Evolutionary conservation across 2,329 filamentous ascomycete species (phyloP), one percentile per base, ranked within the genome.

Genomic region (Aspergillus ibericus): DNA sequence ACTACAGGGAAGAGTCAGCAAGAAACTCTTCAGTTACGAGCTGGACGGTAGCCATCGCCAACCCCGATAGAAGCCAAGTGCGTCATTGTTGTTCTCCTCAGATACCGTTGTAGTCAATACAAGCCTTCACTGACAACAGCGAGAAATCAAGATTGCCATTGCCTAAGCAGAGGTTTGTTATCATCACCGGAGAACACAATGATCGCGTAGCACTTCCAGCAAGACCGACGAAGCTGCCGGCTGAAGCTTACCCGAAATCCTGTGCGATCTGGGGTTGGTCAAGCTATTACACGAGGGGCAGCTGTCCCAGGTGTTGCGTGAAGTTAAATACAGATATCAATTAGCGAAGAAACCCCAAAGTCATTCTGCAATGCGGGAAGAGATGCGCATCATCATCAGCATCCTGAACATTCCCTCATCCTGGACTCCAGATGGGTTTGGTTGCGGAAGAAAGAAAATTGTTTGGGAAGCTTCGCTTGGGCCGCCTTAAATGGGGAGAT

Each of bases 41-140:
- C 25, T 36, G 55, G 38, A 35, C 38, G n/a, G 46, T 36, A 53
- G 36, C 51, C 22, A 42, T 34, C 36, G 32, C 35, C 25, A 47
- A 35, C 13, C 42, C 35, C 35, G 54, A 57, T 63, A 57, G 63
- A 58, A 56, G 47, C 60, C 42, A 44, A 53, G 46, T 56, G 25
- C 48, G 50, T 59, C 55, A 52, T 53, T 64, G 40, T 54, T 59
- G 60, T 70, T 76, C 81, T 81, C 83, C 84, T 95, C 91, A 95
- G 91, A 95, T 95, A 95, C 91, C 91, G 91, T 95, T 93, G 90
- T 95, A 95, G 91, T 95, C 90, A 88, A 85, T 83, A 83, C 80
- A 80, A 82, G 71, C 62, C 58, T 75, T 73, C 79, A 82, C 75
- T 64, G 79, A 76, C 76, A 75, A 74, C 71, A 73, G 78, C 78